These are phyloP conservation scores for Claviceps monticola DNA, from an alignment of 2,329 filamentous ascomycete genomes.

Conservation along the genomic window DNA sequence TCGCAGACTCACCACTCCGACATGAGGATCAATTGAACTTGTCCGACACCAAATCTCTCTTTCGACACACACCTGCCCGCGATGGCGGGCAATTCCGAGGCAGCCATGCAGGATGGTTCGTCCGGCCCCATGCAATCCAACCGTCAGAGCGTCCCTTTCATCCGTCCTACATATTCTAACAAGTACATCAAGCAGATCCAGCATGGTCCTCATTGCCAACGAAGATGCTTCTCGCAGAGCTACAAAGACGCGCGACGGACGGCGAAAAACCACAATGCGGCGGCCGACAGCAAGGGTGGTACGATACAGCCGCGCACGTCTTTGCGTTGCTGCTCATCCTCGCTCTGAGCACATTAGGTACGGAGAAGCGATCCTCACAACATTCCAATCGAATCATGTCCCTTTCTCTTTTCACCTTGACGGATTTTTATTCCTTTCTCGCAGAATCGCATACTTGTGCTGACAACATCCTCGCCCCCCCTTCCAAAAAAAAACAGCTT, in stretches of 20 bases:
- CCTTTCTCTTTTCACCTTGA: neutral
- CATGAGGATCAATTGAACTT: constrained; percentile 2
- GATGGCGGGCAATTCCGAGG: constrained; percentile 9
- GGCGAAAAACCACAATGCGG: constrained; percentile 37
- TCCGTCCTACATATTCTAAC: neutral
- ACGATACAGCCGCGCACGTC: constrained; percentile 54
- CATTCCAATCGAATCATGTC: too few relatives aligned
- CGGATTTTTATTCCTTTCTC: neutral
- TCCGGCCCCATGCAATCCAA: too few relatives aligned
- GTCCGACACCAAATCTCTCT: neutral
- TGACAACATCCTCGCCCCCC: neutral
- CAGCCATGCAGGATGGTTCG: constrained; percentile 8
- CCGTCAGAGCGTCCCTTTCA: too few relatives aligned
- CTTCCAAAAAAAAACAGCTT: constrained; percentile 28
- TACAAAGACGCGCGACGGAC: constrained; percentile 31
- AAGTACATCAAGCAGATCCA: constrained; percentile 11
- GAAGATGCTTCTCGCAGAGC: constrained; percentile 36
- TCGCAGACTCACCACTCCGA: neutral
- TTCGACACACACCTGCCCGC: constrained; percentile 1
- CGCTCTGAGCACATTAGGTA: constrained; percentile 43
- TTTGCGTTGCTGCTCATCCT: constrained; percentile 55
- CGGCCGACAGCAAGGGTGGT: constrained; percentile 36
- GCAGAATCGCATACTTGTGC: neutral
- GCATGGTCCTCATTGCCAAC: constrained; percentile 38
- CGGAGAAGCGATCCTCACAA: constrained; percentile 8